A percentile compares a stretch with the other conserved stretches of the same genome.
Conservation (phyloP, 169 alveolate species). For the Plasmodium coatneyi region DNA sequence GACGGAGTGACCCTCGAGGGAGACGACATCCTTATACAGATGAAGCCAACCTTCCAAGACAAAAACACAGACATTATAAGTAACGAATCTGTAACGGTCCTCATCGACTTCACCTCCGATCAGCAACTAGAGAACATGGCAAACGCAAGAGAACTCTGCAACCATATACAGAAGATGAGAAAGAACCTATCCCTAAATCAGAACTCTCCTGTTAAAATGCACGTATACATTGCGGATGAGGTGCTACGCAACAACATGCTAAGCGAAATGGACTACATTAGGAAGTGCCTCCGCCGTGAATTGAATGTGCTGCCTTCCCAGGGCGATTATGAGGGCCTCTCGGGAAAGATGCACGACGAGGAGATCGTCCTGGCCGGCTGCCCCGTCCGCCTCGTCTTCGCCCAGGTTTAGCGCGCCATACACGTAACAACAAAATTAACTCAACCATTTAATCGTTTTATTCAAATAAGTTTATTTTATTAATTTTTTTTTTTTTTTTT, state of each 20-base stretch:
- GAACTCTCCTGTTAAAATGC: constrained; percentile 40
- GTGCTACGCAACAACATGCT: constrained; percentile 8
- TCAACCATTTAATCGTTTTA: neutral
- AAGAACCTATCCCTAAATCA: constrained; percentile 72
- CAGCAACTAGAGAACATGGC: constrained; percentile 81
- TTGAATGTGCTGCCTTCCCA: neutral
- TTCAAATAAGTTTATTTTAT: neutral
- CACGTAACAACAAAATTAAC: neutral
- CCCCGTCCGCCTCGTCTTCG: constrained; percentile 20
- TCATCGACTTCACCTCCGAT: constrained; percentile 84
- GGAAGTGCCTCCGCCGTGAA: constrained; percentile 33
- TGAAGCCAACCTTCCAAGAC: constrained; percentile 79
- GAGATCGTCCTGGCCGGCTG: neutral
- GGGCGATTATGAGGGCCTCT: neutral
- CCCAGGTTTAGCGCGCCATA: neutral
- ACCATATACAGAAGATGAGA: constrained; percentile 87
- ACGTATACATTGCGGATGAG: constrained; percentile 10
- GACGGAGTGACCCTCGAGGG: constrained; percentile 85
- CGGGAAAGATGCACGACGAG: constrained; percentile 30
- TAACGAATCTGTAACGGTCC: constrained; percentile 79
- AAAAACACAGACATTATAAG: constrained; percentile 79
- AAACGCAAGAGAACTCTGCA: constrained; percentile 85
- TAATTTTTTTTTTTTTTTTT: no score
- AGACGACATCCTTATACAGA: constrained; percentile 82
- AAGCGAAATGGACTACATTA: constrained; percentile 22